Evolutionary conservation across 805 yeast genomes (phyloP).

Genomic region (Saccharomycopsis malanga): DNA sequence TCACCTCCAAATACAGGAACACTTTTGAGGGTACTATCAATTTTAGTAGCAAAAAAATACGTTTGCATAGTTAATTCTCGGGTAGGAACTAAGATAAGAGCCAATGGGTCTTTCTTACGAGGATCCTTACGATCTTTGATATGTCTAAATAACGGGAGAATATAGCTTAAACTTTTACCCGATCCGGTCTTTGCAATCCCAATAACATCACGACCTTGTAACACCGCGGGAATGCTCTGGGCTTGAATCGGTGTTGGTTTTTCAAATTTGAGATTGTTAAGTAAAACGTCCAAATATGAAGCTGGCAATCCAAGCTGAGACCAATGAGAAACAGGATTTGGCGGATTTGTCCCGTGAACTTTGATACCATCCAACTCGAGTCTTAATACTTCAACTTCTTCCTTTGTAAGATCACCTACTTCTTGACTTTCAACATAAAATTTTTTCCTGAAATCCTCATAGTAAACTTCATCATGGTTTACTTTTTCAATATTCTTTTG

Average conservation of each 20-base stretch:
- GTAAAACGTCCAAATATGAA: slow-evolving; percentile 45
- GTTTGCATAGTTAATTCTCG: slow-evolving; percentile 88
- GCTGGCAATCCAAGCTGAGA: slow-evolving; percentile 72
- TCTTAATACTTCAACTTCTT: slow-evolving; percentile 52
- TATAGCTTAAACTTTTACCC: slow-evolving; percentile 87
- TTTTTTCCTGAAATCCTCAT: slow-evolving; percentile 49
- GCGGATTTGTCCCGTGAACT: slow-evolving; percentile 50
- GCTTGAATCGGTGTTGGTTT: slow-evolving; percentile 84
- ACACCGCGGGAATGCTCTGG: slow-evolving; percentile 83
- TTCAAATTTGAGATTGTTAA: slow-evolving; percentile 42
- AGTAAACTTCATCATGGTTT: slow-evolving; percentile 27
- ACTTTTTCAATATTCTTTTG: slow-evolving; percentile 14
- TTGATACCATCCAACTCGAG: slow-evolving; percentile 55
- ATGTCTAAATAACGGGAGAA: slow-evolving; percentile 79
- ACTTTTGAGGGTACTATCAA: slow-evolving; percentile 44
- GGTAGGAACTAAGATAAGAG: slow-evolving; percentile 80
- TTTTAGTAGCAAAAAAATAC: slow-evolving; percentile 53
- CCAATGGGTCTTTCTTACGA: slow-evolving; percentile 66
- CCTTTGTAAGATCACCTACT: slow-evolving; percentile 38
- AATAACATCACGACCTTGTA: slow-evolving; percentile 84
- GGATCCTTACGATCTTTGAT: slow-evolving; percentile 50
- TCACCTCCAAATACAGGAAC: slow-evolving; percentile 62
- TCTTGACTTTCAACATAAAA: slow-evolving; percentile 61
- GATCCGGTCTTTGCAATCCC: slow-evolving; percentile 97
- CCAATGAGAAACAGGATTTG: slow-evolving; percentile 71